phyloP scores from a whole-genome alignment of 148 eudicot species.

The Spergularia marina region DNA sequence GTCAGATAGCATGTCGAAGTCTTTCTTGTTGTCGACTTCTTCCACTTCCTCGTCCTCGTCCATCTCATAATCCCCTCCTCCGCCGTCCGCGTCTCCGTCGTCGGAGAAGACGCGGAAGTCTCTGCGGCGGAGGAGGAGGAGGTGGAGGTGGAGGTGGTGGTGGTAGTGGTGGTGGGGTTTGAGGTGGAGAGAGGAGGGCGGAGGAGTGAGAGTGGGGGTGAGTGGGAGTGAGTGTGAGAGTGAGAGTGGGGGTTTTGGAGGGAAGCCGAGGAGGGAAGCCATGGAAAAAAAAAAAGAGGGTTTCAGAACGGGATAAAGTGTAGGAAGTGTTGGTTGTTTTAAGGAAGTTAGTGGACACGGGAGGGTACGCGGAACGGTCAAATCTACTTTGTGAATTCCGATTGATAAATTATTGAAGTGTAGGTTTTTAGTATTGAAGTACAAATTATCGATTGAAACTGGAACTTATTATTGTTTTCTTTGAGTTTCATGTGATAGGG shows the following conservation, averaged over 20 bases:
- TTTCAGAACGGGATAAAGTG: constrained; percentile 24
- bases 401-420: no score
- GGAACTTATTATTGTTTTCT: no score
- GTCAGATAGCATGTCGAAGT: constrained; percentile 73
- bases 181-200: constrained; percentile 23
- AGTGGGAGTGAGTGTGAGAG: constrained; percentile 12
- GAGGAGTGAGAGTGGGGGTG: constrained; percentile 21
- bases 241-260: constrained; percentile 29
- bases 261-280: constrained; percentile 31
- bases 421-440: no score
- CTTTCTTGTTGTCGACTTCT: constrained; percentile 77
- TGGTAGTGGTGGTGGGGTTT: constrained; percentile 20
- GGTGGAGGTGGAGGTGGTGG: neutral
- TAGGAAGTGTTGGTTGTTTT: neutral
- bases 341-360: no score
- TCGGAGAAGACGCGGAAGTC: constrained; percentile 57
- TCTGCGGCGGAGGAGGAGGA: constrained; percentile 15
- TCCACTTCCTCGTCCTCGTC: constrained; percentile 75
- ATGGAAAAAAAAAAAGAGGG: constrained; percentile 16
- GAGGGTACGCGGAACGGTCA: no score
- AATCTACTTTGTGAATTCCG: no score
- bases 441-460: no score
- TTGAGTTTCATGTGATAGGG: no score
- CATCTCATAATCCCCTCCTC: constrained; percentile 64
- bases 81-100: constrained; percentile 60